These are phyloP conservation scores for Mortierella polycephala DNA, from an alignment of 371 early-diverging fungal species.

Conservation along the genomic window DNA sequence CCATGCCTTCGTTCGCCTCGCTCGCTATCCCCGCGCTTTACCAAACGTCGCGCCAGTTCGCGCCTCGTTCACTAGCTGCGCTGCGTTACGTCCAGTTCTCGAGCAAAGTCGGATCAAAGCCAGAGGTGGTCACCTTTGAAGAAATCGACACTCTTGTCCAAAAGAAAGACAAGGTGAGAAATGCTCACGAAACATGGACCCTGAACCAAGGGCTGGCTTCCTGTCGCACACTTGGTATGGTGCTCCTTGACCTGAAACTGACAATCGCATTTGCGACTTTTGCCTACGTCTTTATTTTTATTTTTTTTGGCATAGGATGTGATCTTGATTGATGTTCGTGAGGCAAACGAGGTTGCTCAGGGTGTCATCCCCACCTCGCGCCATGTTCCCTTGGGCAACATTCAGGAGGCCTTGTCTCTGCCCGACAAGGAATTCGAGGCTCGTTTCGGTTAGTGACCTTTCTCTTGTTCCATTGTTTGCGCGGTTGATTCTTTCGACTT, in stretches of 20 bases:
- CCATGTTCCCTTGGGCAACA: constrained; percentile 61
- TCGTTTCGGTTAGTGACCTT: constrained; percentile 52
- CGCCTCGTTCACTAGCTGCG: constrained; percentile 34
- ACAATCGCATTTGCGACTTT: background rate
- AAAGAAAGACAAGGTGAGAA: constrained; percentile 39
- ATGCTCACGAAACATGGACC: background rate
- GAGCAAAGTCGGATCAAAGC: constrained; percentile 48
- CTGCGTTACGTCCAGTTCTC: constrained; percentile 34
- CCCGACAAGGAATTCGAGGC: constrained; percentile 57
- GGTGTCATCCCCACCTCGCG: constrained; percentile 65
- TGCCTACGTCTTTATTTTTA: background rate
- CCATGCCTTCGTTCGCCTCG: constrained; percentile 34
- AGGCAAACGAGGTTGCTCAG: constrained; percentile 58
- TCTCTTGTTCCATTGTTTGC: background rate
- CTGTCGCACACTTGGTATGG: too few relatives aligned
- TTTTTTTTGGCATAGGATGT: constrained; percentile 42
- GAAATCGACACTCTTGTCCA: constrained; percentile 60
- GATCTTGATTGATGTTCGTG: constrained; percentile 63
- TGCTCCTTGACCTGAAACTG: too few relatives aligned
- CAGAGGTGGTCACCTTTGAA: constrained; percentile 58
- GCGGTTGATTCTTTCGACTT: too few relatives aligned
- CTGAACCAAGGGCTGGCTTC: too few relatives aligned
- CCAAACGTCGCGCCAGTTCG: constrained; percentile 44
- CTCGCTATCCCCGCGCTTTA: constrained; percentile 41
- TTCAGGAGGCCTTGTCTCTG: constrained; percentile 60